Percentiles rank a stretch among this genome's conserved stretches.
These are phyloP conservation scores for Huntiella savannae DNA, from an alignment of 2,329 filamentous ascomycete species.

Conservation along the genomic window DNA sequence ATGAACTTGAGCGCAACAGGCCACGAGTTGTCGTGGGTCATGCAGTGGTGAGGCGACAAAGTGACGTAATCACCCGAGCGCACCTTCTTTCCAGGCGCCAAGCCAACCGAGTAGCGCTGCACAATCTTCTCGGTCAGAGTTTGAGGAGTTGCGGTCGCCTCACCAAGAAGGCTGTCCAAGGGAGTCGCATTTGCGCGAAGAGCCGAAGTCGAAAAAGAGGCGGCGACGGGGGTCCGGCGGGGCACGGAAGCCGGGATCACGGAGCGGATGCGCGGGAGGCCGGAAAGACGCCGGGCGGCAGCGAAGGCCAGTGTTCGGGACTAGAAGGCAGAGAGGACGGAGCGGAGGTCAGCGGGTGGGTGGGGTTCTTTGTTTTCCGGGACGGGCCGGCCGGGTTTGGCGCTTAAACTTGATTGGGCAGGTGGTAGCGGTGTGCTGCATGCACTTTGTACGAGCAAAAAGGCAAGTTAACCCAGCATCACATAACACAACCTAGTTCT, in stretches of 20 bases:
- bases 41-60: conserved; percentile 34
- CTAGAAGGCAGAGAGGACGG: conserved; percentile 2
- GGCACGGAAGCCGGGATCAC: background rate
- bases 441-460: background rate
- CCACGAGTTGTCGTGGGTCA: conserved; percentile 77
- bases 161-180: conserved; percentile 3
- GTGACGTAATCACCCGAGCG: conserved; percentile 69
- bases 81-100: conserved; percentile 57
- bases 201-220: conserved; percentile 11
- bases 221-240: background rate
- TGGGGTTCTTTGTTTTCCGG: background rate
- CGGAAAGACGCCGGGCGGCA: conserved; percentile 7
- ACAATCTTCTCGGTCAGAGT: conserved; percentile 89
- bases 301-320: conserved; percentile 6
- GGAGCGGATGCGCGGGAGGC: background rate
- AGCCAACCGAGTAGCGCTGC: conserved; percentile 58
- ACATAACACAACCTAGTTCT: background rate
- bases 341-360: background rate
- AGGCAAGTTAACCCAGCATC: background rate
- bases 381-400: background rate
- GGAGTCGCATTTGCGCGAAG: conserved; percentile 9
- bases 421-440: conserved; percentile 1
- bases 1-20: conserved; percentile 60
- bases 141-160: conserved; percentile 32
- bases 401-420: conserved; percentile 8